These are phyloP conservation scores for Prunella vulgaris DNA, from an alignment of 257 asterid species.

Conservation along the genomic window DNA sequence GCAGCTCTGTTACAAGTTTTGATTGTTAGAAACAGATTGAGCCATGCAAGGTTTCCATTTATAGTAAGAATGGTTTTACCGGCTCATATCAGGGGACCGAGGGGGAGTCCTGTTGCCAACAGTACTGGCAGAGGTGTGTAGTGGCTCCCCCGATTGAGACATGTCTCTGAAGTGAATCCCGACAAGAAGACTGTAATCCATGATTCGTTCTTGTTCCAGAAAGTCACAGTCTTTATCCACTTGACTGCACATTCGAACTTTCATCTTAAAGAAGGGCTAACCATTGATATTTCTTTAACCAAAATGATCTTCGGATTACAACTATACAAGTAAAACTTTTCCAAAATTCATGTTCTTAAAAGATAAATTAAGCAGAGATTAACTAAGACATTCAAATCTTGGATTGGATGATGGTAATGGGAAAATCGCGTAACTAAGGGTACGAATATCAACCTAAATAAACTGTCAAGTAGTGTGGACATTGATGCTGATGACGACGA, in stretches of 20 bases:
- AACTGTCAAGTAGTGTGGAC: background rate
- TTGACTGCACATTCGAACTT: slow-evolving; percentile 55
- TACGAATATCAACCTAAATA: background rate
- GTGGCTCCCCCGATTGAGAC: slow-evolving; percentile 59
- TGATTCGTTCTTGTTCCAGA: slow-evolving; percentile 92
- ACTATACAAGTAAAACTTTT: background rate
- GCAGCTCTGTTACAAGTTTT: slow-evolving; percentile 30
- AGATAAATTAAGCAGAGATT: background rate
- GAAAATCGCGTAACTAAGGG: background rate
- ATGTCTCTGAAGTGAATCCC: slow-evolving; percentile 79
- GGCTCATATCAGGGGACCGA: slow-evolving; percentile 22
- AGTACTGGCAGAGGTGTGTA: slow-evolving; percentile 23
- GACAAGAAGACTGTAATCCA: slow-evolving; percentile 92
- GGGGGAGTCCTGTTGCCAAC: slow-evolving; percentile 23
- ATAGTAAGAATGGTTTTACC: slow-evolving; percentile 19
- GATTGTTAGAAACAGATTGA: background rate
- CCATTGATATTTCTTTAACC: background rate
- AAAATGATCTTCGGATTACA: background rate
- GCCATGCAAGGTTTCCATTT: background rate
- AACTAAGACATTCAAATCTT: too few species aligned
- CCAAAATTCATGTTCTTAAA: background rate
- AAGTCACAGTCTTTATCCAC: slow-evolving; percentile 85
- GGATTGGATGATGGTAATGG: background rate
- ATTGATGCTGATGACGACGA: too few species aligned
- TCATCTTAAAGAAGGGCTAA: background rate